Evolutionary conservation across 192 early-diverging fungal species (phyloP).

Genomic region (Jimgerdemannia lactiflua): DNA sequence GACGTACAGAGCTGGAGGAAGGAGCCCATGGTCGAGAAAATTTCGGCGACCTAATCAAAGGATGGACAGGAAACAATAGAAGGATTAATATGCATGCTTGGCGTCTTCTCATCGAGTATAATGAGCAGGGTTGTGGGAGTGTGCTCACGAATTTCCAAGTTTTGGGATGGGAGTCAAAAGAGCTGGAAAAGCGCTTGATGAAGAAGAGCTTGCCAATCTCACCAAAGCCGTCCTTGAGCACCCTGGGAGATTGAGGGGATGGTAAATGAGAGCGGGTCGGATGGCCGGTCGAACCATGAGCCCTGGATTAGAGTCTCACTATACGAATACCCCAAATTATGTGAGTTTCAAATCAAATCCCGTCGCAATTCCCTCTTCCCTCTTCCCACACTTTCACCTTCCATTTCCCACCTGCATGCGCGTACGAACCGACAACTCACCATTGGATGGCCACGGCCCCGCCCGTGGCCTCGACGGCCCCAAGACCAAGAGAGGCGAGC

Average conservation of each 20-base stretch:
- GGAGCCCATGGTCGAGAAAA: conserved; percentile 52
- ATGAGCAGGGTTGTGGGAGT: neutral
- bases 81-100: neutral
- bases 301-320: neutral
- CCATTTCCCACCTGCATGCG: neutral
- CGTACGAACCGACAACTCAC: conserved; percentile 5
- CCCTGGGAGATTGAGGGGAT: conserved; percentile 21
- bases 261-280: neutral
- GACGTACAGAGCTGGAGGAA: conserved; percentile 57
- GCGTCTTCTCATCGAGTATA: neutral
- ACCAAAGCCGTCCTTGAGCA: conserved; percentile 65
- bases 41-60: conserved; percentile 45
- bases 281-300: neutral
- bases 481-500: conserved; percentile 59
- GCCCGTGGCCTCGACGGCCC: conserved; percentile 47
- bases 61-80: neutral
- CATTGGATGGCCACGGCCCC: conserved; percentile 68
- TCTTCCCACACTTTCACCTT: too few relatives aligned
- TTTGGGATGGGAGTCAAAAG: conserved; percentile 71
- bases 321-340: neutral
- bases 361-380: neutral
- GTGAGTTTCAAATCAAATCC: neutral
- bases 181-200: conserved; percentile 62
- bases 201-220: conserved; percentile 71
- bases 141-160: conserved; percentile 62